A percentile compares a stretch with the other conserved stretches of the same genome.
Conservation (phyloP, 2,329 filamentous ascomycete species). For the Neopestalotiopsis sp. region DNA sequence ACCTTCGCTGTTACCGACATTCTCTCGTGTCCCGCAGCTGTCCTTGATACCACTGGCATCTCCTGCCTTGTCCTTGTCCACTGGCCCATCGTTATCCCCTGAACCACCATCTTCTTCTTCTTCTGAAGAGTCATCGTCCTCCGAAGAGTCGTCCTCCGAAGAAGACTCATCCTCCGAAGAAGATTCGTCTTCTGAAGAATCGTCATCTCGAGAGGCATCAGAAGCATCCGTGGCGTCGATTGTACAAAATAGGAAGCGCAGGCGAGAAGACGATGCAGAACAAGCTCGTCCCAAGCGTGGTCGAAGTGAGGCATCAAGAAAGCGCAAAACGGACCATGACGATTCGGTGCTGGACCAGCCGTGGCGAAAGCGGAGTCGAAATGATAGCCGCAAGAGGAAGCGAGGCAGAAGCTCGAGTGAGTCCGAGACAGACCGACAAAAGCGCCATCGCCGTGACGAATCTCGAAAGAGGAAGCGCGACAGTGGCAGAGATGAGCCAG, state of each 20-base stretch:
- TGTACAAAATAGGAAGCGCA: neutral
- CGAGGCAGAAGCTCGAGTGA: no score
- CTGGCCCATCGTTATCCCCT: neutral
- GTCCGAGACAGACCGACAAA: no score
- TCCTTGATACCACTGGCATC: neutral
- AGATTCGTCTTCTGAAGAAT: no score
- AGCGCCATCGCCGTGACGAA: no score
- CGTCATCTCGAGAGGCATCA: no score
- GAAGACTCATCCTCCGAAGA: no score
- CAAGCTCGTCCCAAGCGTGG: neutral
- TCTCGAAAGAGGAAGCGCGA: no score
- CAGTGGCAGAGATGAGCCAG: no score
- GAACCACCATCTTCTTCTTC: neutral
- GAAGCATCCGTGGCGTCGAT: no score
- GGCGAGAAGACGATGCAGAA: neutral
- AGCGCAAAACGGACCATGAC: neutral
- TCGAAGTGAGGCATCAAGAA: neutral
- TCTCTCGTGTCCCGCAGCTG: neutral
- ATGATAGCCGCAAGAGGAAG: no score
- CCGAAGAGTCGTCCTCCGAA: no score
- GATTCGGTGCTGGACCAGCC: neutral
- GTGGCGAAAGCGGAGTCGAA: neutral
- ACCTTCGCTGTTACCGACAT: neutral
- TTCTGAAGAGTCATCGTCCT: no score
- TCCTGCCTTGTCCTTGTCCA: neutral